Conservation (phyloP, 805 yeast species). For the Ogataea sp. region DNA sequence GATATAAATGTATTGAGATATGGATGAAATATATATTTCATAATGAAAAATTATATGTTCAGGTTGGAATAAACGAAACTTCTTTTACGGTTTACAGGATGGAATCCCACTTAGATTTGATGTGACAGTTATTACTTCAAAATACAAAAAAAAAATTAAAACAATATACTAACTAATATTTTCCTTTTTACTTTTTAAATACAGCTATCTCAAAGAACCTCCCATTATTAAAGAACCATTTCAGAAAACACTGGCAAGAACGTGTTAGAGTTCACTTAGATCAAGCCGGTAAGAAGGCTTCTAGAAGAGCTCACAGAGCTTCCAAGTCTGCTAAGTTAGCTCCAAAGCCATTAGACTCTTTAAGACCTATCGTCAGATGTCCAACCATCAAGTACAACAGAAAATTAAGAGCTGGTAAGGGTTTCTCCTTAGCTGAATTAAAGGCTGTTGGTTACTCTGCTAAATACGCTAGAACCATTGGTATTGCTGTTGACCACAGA, state of each 20-base stretch:
- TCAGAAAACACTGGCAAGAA: slow-evolving; percentile 99
- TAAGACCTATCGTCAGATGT: slow-evolving; percentile 97
- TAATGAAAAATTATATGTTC: too few relatives aligned
- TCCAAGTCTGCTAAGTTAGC: slow-evolving; percentile 90
- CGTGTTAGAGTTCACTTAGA: slow-evolving; percentile 99
- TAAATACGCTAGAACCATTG: slow-evolving; percentile 96
- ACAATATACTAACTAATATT: slow-evolving; percentile 12
- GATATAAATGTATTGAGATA: too few relatives aligned
- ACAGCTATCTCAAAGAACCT: slow-evolving; percentile 97
- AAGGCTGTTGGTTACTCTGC: slow-evolving; percentile 94
- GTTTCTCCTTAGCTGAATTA: slow-evolving; percentile 96
- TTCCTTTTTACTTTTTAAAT: slow-evolving; percentile 2
- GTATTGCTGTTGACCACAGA: slow-evolving; percentile 99
- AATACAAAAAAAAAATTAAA: background rate
- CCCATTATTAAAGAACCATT: slow-evolving; percentile 99
- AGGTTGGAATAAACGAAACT: too few relatives aligned
- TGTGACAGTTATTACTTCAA: too few relatives aligned
- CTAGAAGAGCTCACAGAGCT: slow-evolving; percentile 93
- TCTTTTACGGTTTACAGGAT: too few relatives aligned
- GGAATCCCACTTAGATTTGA: too few relatives aligned
- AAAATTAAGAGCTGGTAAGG: slow-evolving; percentile 99
- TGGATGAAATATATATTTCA: too few relatives aligned
- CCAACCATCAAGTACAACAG: slow-evolving; percentile 99
- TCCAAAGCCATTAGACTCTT: slow-evolving; percentile 94
- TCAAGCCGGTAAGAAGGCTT: slow-evolving; percentile 99